phyloP scores from a whole-genome alignment of 768 basidiomycete genomes.

The Amanita fuliginea region DNA sequence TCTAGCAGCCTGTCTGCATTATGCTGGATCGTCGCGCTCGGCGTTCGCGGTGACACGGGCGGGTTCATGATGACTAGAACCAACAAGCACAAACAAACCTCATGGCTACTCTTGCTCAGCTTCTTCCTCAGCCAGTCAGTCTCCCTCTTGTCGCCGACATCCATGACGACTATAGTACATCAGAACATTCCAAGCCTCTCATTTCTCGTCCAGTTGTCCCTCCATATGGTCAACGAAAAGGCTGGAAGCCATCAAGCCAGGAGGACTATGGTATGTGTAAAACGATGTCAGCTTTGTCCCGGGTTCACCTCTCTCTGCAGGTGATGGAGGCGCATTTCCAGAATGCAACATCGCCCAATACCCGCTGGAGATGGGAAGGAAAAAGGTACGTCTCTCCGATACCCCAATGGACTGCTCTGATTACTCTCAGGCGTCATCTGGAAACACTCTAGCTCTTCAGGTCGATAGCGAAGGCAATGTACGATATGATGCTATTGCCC shows the following conservation, averaged over 20 bases:
- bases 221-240: slow-evolving; percentile 74
- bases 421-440: slow-evolving; percentile 60
- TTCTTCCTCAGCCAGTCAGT: slow-evolving; percentile 59
- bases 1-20: slow-evolving; percentile 13
- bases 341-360: slow-evolving; percentile 98
- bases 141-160: slow-evolving; percentile 45
- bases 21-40: slow-evolving; percentile 12
- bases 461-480: slow-evolving; percentile 96
- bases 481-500: slow-evolving; percentile 93
- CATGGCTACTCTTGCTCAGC: slow-evolving; percentile 61
- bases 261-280: slow-evolving; percentile 70
- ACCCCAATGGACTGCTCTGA: not conserved
- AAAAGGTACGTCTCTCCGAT: slow-evolving; percentile 56
- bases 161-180: slow-evolving; percentile 39
- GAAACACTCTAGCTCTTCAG: slow-evolving; percentile 93
- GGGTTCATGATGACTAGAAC: slow-evolving; percentile 2
- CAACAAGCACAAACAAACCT: slow-evolving; percentile 13
- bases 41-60: not conserved
- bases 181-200: slow-evolving; percentile 26
- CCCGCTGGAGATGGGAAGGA: slow-evolving; percentile 89
- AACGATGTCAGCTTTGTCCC: slow-evolving; percentile 3
- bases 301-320: slow-evolving; percentile 20
- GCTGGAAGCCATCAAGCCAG: slow-evolving; percentile 76
- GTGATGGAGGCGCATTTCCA: slow-evolving; percentile 81
- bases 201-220: slow-evolving; percentile 50